Evolutionary conservation across 805 yeast species (phyloP), one percentile per base, ranked within the genome.

Genomic region (Candida patagonica): DNA sequence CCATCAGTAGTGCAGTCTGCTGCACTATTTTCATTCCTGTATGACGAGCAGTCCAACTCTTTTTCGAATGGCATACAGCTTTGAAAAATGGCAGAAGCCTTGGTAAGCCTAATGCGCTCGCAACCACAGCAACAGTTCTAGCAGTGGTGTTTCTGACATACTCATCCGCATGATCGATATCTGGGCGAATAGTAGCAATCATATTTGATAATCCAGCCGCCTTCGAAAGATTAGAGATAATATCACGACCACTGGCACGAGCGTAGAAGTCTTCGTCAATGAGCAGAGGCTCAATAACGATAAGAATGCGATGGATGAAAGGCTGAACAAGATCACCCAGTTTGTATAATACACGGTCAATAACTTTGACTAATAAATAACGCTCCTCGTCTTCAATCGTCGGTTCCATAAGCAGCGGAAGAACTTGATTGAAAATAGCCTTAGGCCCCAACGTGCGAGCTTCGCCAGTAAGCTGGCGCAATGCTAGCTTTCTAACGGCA

Each of bases 191-290:
- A 0, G 78, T 73, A 1, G 85, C 67, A n/a, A 92, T 74, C 74
- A 87, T 79, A 24, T 76, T 77, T 0, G 87, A 72, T 25, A 88
- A 60, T 0, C 97, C 97, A 2, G 84, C 88, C 1, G 92, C 84
- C 46, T 76, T 80, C 2, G 95, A 66, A 16, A 89, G 61, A 44
- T 74, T 79, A 0, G 88, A 69, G 13, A 87, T 72, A 22, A 86
- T 74, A 45, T 86, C 95, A 35, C 83, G 67, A 1, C 95, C 92
- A 55, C 84, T 92, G 3, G 73, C 58, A 47, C 95, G 68, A 1
- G 88, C 70, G n/a, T 76, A 68, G 39, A 71, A 65, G 56, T 86
- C 89, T 49, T 82, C 87, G 53, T 87, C 95, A 6, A 83, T 72
- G 26, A 88, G 63, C 41, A 86, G 59, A 0, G 96, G 96, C 39